These are phyloP conservation scores for Mycena alexandri DNA, from an alignment of 768 basidiomycete genomes.

Conservation along the genomic window DNA sequence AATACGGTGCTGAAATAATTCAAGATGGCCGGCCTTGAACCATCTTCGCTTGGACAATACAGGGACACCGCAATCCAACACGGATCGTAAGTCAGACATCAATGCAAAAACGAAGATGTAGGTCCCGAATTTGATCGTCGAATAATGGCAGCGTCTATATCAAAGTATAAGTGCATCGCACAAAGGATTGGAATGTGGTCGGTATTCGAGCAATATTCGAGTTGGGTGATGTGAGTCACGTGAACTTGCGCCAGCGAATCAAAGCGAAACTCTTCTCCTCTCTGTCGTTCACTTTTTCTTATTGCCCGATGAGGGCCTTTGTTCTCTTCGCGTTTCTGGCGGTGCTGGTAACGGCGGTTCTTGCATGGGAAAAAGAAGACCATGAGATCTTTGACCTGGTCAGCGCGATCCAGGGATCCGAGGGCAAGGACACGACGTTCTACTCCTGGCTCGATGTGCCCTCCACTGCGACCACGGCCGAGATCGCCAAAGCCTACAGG, in stretches of 20 bases:
- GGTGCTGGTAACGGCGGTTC: conserved; percentile 62
- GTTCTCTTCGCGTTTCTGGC: conserved; percentile 49
- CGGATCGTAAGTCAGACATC: conserved; percentile 10
- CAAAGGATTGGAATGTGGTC: too few relatives aligned
- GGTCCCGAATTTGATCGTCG: too few relatives aligned
- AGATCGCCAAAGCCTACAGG: conserved; percentile 92
- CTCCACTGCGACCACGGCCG: conserved; percentile 75
- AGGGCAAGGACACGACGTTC: conserved; percentile 96
- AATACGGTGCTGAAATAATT: not conserved
- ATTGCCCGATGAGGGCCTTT: conserved; percentile 42
- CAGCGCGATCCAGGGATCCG: conserved; percentile 79
- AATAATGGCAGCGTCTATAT: too few relatives aligned
- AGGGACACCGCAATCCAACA: not conserved
- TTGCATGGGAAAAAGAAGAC: conserved; percentile 90
- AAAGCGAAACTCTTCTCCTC: not conserved
- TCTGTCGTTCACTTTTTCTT: conserved; percentile 57
- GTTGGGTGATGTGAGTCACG: conserved; percentile 4
- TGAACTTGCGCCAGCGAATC: conserved; percentile 15
- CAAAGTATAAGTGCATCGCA: too few relatives aligned
- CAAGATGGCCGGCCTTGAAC: not conserved
- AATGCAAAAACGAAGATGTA: too few relatives aligned
- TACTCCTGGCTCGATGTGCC: conserved; percentile 94
- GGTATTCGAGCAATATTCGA: too few relatives aligned
- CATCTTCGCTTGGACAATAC: conserved; percentile 8
- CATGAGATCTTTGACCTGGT: conserved; percentile 98